These are phyloP conservation scores for Annulohypoxylon stygium DNA, from an alignment of 495 filamentous ascomycete genomes.

Conservation along the genomic window DNA sequence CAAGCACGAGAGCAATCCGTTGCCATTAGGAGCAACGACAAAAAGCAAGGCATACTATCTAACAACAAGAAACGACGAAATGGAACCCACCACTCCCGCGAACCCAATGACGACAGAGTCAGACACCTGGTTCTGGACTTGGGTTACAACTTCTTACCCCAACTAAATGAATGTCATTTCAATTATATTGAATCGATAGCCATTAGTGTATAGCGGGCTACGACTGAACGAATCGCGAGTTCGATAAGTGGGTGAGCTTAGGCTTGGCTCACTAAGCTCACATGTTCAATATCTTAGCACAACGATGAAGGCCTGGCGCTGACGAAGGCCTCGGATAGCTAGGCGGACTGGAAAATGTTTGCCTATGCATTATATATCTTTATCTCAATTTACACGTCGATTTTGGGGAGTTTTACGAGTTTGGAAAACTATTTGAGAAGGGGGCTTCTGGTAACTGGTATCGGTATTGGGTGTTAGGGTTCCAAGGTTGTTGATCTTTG, in stretches of 20 bases:
- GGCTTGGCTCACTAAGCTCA: neutral
- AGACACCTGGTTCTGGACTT: conserved; percentile 45
- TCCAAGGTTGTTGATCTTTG: neutral
- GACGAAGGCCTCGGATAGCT: neutral
- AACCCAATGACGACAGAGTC: conserved; percentile 33
- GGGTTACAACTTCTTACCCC: conserved; percentile 43
- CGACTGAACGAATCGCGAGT: neutral
- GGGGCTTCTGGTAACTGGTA: neutral
- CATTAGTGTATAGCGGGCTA: neutral
- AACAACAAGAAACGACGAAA: conserved; percentile 13
- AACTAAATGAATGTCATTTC: conserved; percentile 16
- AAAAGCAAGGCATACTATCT: neutral
- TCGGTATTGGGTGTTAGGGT: neutral
- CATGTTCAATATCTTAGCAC: neutral
- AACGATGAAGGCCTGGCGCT: neutral
- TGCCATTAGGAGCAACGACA: neutral
- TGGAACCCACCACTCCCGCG: conserved; percentile 35
- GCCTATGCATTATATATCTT: neutral
- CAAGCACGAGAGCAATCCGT: neutral
- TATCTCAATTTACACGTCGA: neutral
- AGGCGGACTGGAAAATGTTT: neutral
- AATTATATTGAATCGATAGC: neutral
- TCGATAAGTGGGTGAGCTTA: neutral
- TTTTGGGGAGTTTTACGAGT: neutral
- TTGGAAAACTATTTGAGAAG: neutral